Percentiles rank a stretch among this genome's conserved stretches.
Evolutionary conservation across 805 yeast species (phyloP).

Genomic region (Candida hungchunana): DNA sequence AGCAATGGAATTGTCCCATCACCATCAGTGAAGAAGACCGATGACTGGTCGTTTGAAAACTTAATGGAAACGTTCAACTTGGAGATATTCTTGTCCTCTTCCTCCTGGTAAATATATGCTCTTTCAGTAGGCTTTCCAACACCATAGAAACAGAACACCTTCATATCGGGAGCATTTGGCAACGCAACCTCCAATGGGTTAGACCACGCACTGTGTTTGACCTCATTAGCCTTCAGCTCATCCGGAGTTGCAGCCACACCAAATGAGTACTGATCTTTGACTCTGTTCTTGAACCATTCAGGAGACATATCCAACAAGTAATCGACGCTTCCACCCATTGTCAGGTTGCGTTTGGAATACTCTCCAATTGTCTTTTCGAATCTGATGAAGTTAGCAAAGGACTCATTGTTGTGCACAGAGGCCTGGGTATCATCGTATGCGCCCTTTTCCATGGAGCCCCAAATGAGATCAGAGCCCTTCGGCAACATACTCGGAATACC

Average conservation of each 20-base stretch:
- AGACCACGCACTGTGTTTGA: conserved; percentile 80
- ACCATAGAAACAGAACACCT: conserved; percentile 86
- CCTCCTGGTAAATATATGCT: conserved; percentile 80
- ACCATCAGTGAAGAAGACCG: conserved; percentile 85
- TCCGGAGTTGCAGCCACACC: conserved; percentile 62
- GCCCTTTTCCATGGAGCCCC: conserved; percentile 69
- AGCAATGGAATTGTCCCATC: conserved; percentile 92
- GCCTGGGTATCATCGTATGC: conserved; percentile 59
- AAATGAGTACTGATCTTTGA: conserved; percentile 66
- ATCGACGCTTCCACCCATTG: conserved; percentile 66
- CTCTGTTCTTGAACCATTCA: conserved; percentile 66
- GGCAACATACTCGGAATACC: conserved; percentile 96
- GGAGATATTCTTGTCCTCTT: conserved; percentile 44
- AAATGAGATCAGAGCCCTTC: conserved; percentile 84
- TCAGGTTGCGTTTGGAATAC: conserved; percentile 47
- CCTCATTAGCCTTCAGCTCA: conserved; percentile 62
- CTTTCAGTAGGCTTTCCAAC: conserved; percentile 97
- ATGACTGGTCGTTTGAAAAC: conserved; percentile 48
- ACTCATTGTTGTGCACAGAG: conserved; percentile 28
- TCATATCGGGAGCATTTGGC: conserved; percentile 92
- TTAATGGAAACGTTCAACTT: conserved; percentile 72
- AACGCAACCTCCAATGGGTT: conserved; percentile 90
- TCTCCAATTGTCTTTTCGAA: conserved; percentile 46
- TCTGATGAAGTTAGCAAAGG: conserved; percentile 73
- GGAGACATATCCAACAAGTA: conserved; percentile 64